Evolutionary conservation across 805 yeast species (phyloP).

Genomic region (Saturnispora gosingensis): DNA sequence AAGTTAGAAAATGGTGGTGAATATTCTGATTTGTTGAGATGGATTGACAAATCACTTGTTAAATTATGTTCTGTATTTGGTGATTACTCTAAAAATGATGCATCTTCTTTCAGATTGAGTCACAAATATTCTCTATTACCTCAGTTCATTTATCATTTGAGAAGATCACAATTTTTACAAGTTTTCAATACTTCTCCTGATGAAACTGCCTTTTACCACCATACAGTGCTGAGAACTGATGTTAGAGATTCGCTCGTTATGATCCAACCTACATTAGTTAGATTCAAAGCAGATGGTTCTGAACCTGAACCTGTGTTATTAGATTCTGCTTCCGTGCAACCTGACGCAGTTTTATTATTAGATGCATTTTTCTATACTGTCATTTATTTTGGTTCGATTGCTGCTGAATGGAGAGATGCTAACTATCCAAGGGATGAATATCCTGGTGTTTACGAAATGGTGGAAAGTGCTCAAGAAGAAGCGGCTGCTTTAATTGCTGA

Average conservation of each 20-base stretch:
- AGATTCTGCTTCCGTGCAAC: slow-evolving; percentile 87
- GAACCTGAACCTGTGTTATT: slow-evolving; percentile 89
- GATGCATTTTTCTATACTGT: slow-evolving; percentile 96
- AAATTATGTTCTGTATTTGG: slow-evolving; percentile 89
- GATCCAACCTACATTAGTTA: slow-evolving; percentile 95
- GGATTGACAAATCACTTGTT: slow-evolving; percentile 90
- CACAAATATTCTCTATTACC: slow-evolving; percentile 85
- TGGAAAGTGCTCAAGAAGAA: slow-evolving; percentile 84
- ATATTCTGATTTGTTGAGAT: slow-evolving; percentile 76
- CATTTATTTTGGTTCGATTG: slow-evolving; percentile 89
- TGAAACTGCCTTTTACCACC: slow-evolving; percentile 96
- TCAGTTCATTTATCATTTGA: slow-evolving; percentile 88
- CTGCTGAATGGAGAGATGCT: slow-evolving; percentile 93
- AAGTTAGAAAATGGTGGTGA: slow-evolving; percentile 74
- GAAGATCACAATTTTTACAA: slow-evolving; percentile 92
- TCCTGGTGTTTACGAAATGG: slow-evolving; percentile 74
- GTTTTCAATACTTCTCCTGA: slow-evolving; percentile 98
- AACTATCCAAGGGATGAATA: slow-evolving; percentile 92
- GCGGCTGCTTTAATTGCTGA: slow-evolving; percentile 88
- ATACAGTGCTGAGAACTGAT: slow-evolving; percentile 83
- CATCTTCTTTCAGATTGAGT: slow-evolving; percentile 70
- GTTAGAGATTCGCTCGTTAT: slow-evolving; percentile 86
- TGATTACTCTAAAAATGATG: slow-evolving; percentile 82
- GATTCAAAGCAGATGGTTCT: slow-evolving; percentile 65
- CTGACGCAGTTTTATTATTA: slow-evolving; percentile 75